Conservation (phyloP, 345 rosid genomes). For the Hypericum androsaemum region DNA sequence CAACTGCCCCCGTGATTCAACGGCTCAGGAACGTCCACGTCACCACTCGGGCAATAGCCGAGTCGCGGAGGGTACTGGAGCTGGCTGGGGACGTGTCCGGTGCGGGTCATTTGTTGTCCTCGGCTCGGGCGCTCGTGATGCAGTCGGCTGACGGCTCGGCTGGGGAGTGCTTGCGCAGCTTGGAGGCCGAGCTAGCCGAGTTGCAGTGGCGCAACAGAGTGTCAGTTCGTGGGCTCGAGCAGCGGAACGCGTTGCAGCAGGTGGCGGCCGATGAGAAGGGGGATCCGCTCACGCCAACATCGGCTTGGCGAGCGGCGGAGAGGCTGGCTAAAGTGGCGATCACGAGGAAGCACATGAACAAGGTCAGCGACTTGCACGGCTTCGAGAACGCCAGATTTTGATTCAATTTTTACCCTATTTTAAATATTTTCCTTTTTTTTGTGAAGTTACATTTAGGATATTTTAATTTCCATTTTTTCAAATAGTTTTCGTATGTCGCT, state of each 20-base stretch:
- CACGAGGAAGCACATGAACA: slow-evolving; percentile 81
- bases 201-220: slow-evolving; percentile 30
- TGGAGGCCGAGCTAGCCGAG: slow-evolving; percentile 62
- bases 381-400: slow-evolving; percentile 90
- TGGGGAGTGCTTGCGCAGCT: slow-evolving; percentile 38
- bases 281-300: slow-evolving; percentile 76
- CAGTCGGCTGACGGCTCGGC: slow-evolving; percentile 35
- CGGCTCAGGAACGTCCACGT: slow-evolving; percentile 70
- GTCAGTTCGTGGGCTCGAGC: slow-evolving; percentile 12
- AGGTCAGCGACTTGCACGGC: slow-evolving; percentile 94
- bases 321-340: slow-evolving; percentile 81
- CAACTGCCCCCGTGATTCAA: slow-evolving; percentile 31
- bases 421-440: not conserved
- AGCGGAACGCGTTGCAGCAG: slow-evolving; percentile 7
- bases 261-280: slow-evolving; percentile 30
- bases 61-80: slow-evolving; percentile 56
- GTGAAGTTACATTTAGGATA: slow-evolving; percentile 25
- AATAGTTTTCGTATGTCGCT: no score
- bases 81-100: slow-evolving; percentile 35
- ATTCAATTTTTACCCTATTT: slow-evolving; percentile 1
- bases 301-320: slow-evolving; percentile 94
- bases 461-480: no score
- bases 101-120: slow-evolving; percentile 49
- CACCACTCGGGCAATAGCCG: slow-evolving; percentile 61
- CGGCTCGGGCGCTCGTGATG: slow-evolving; percentile 61